These are phyloP conservation scores for Triticum monococcum DNA, from an alignment of 176 grass and related monocot species.

Conservation along the genomic window DNA sequence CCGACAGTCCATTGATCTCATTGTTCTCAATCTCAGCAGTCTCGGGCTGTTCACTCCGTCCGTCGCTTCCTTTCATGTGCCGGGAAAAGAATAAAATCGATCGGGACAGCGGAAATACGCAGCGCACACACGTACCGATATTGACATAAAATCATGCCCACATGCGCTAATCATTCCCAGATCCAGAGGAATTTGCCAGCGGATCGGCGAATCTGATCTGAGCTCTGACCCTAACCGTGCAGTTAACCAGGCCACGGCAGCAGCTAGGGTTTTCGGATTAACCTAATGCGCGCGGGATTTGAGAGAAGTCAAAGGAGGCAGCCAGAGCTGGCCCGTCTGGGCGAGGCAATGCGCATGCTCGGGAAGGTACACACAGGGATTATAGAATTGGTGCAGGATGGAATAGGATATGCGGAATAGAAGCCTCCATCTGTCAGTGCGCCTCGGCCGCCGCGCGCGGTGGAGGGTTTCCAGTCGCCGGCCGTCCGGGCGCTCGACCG, in stretches of 20 bases:
- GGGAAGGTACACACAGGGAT: constrained; percentile 35
- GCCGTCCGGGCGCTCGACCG: background rate
- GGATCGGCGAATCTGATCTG: background rate
- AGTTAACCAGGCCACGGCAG: constrained; percentile 5
- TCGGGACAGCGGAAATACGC: background rate
- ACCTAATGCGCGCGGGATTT: background rate
- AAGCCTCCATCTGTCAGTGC: constrained; percentile 45
- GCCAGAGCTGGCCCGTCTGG: background rate
- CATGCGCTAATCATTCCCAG: constrained; percentile 56
- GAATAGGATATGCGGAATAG: constrained; percentile 23
- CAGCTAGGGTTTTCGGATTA: background rate
- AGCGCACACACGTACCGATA: background rate
- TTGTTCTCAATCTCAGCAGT: background rate
- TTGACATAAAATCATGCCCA: constrained; percentile 42
- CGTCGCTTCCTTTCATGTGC: constrained; percentile 12
- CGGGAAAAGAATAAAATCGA: background rate
- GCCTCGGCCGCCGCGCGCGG: background rate
- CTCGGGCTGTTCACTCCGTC: constrained; percentile 18
- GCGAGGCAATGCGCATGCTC: constrained; percentile 8
- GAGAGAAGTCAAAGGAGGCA: constrained; percentile 40
- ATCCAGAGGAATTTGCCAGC: constrained; percentile 59
- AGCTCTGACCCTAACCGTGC: background rate
- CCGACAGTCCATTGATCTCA: background rate
- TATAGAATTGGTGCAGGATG: background rate
- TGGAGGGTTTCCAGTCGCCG: background rate